Percentiles rank a stretch among this genome's conserved stretches.
Conservation (phyloP, 2,329 filamentous ascomycete species). For the Coniella vitis region DNA sequence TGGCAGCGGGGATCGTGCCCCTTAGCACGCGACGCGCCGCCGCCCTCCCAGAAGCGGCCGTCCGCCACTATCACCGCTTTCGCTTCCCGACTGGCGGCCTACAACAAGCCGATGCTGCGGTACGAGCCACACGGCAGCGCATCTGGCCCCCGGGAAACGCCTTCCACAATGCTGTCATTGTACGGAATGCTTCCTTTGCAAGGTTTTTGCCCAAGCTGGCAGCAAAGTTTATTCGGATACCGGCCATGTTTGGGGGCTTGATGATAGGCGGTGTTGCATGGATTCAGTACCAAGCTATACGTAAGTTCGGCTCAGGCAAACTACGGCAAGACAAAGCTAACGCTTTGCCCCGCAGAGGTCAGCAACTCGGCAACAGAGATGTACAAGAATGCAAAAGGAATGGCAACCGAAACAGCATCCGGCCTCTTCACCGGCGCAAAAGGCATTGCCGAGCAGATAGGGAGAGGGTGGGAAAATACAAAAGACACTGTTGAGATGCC, state of each 20-base stretch:
- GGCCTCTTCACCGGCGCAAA: slow-evolving; percentile 65
- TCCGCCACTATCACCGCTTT: slow-evolving; percentile 53
- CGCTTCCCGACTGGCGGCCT: slow-evolving; percentile 62
- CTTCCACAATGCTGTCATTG: slow-evolving; percentile 71
- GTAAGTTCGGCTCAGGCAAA: slow-evolving; percentile 40
- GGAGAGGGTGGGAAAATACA: slow-evolving; percentile 73
- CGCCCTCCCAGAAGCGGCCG: slow-evolving; percentile 30
- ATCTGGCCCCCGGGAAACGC: slow-evolving; percentile 76
- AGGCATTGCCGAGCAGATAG: slow-evolving; percentile 72
- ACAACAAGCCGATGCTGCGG: slow-evolving; percentile 56
- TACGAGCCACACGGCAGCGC: slow-evolving; percentile 54
- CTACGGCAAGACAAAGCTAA: slow-evolving; percentile 14
- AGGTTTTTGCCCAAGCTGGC: slow-evolving; percentile 75
- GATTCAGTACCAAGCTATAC: slow-evolving; percentile 90
- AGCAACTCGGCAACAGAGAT: slow-evolving; percentile 73
- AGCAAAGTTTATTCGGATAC: slow-evolving; percentile 81
- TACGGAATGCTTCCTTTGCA: slow-evolving; percentile 58
- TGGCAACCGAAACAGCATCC: slow-evolving; percentile 61
- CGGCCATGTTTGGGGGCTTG: slow-evolving; percentile 85
- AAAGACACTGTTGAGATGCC: slow-evolving; percentile 61
- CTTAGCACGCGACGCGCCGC: slow-evolving; percentile 52
- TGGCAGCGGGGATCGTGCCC: slow-evolving; percentile 66
- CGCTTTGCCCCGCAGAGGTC: slow-evolving; percentile 50
- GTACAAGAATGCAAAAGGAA: slow-evolving; percentile 65
- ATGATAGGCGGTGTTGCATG: slow-evolving; percentile 84